Evolutionary conservation across 139 green algal genomes (phyloP).

Genomic region (Volvox africanus): DNA sequence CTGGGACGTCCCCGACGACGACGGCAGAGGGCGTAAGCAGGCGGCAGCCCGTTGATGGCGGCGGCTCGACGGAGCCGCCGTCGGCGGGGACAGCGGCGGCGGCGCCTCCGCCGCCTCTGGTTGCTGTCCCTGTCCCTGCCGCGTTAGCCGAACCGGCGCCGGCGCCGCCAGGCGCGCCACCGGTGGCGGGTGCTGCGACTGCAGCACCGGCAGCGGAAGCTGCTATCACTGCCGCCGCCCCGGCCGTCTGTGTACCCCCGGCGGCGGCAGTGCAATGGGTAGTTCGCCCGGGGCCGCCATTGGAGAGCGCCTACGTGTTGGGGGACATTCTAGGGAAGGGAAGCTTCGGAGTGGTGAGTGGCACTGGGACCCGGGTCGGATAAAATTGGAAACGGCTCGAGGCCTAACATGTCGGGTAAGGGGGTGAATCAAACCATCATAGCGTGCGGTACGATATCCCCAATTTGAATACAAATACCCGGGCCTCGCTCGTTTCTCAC

Average conservation of each 20-base stretch:
- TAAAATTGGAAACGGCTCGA: too few relatives aligned
- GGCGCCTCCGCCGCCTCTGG: not conserved
- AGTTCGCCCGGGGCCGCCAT: not conserved
- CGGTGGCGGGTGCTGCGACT: not conserved
- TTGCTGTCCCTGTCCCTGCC: too few relatives aligned
- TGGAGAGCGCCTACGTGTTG: conserved; percentile 48
- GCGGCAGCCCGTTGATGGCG: too few relatives aligned
- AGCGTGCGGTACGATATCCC: too few relatives aligned
- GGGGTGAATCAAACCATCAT: too few relatives aligned
- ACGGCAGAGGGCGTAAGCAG: too few relatives aligned
- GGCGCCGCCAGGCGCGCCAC: too few relatives aligned
- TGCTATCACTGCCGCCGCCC: not conserved
- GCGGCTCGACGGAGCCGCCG: not conserved
- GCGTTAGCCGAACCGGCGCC: too few relatives aligned
- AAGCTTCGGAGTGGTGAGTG: conserved; percentile 62
- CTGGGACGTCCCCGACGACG: too few relatives aligned
- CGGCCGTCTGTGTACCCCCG: not conserved
- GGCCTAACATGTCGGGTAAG: too few relatives aligned
- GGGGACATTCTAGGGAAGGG: conserved; percentile 68
- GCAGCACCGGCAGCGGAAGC: not conserved
- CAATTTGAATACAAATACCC: too few relatives aligned
- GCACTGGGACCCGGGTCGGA: not conserved
- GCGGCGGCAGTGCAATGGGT: not conserved
- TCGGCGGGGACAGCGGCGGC: not conserved
- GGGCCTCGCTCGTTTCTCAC: too few relatives aligned